Evolutionary conservation across 768 basidiomycete genomes (phyloP).

Genomic region (Psilocybe cyanescens): DNA sequence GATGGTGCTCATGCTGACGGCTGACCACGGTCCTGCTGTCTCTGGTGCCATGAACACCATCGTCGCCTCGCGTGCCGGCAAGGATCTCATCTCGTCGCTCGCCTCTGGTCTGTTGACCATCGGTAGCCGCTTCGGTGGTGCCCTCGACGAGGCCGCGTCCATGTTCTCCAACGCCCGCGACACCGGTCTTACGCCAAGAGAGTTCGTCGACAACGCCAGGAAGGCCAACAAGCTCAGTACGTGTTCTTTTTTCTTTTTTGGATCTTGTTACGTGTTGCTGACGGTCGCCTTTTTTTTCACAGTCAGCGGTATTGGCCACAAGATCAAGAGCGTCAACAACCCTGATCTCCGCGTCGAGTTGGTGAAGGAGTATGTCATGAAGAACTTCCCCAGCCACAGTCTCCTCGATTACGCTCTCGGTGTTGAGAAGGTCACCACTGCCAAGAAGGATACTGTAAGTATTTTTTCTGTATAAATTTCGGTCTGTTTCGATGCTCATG

Average conservation of each 20-base stretch:
- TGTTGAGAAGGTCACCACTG: conserved; percentile 95
- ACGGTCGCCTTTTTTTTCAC: conserved; percentile 1
- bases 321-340: conserved; percentile 99
- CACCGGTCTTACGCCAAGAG: conserved; percentile 93
- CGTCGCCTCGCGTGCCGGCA: conserved; percentile 98
- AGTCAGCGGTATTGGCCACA: conserved; percentile 99
- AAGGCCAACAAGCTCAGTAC: conserved; percentile 93
- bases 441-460: conserved; percentile 94
- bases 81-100: conserved; percentile 96
- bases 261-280: conserved; percentile 1
- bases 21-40: conserved; percentile 98
- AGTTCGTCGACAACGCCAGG: conserved; percentile 94
- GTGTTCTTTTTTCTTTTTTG: conserved; percentile 31
- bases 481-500: conserved; percentile 1
- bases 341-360: conserved; percentile 92
- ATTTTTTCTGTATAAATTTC: background rate
- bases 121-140: conserved; percentile 97
- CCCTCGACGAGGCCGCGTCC: conserved; percentile 93
- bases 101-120: conserved; percentile 97
- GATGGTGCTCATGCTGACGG: conserved; percentile 99
- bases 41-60: conserved; percentile 99
- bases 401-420: conserved; percentile 94
- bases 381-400: conserved; percentile 95
- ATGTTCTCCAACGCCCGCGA: conserved; percentile 96
- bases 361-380: conserved; percentile 93